phyloP scores from a whole-genome alignment of 2,329 filamentous ascomycete species.

The Cylindrodendrum hubeiense region DNA sequence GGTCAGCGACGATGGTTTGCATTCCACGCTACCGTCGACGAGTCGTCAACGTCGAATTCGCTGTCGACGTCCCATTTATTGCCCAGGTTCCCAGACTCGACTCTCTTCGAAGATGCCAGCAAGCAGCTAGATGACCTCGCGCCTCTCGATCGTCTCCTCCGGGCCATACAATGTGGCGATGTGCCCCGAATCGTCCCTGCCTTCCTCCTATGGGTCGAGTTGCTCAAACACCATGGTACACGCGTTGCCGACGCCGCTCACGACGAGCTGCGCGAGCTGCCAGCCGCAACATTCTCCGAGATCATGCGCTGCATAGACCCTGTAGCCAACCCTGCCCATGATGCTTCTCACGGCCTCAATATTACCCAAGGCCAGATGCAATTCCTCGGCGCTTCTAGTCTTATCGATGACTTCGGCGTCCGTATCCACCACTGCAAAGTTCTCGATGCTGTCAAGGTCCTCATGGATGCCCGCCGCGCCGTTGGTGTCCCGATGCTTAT shows the following conservation, averaged over 20 bases:
- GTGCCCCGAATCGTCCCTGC: constrained; percentile 36
- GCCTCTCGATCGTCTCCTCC: constrained; percentile 44
- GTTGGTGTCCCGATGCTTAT: constrained; percentile 45
- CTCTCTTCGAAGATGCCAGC: neutral
- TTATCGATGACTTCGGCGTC: constrained; percentile 59
- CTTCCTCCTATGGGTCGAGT: constrained; percentile 45
- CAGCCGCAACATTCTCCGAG: constrained; percentile 71
- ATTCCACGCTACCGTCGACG: constrained; percentile 26
- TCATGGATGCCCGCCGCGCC: constrained; percentile 50
- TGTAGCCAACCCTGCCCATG: constrained; percentile 60
- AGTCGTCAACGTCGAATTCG: neutral
- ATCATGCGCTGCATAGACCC: constrained; percentile 74
- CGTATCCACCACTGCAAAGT: constrained; percentile 56
- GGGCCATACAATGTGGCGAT: constrained; percentile 48
- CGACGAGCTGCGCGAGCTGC: constrained; percentile 55
- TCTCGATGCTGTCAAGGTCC: constrained; percentile 49
- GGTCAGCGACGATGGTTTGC: constrained; percentile 44
- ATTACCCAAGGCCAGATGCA: constrained; percentile 56
- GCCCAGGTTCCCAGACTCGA: constrained; percentile 14
- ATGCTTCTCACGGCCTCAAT: constrained; percentile 57
- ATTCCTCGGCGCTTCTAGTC: constrained; percentile 51
- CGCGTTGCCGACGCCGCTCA: constrained; percentile 42
- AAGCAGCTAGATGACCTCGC: neutral
- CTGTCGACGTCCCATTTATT: neutral
- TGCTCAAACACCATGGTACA: constrained; percentile 32